A percentile compares a stretch with the other conserved stretches of the same genome.
Evolutionary conservation across 2,329 filamentous ascomycete genomes (phyloP).

Genomic region (Tolypocladium nubicola): DNA sequence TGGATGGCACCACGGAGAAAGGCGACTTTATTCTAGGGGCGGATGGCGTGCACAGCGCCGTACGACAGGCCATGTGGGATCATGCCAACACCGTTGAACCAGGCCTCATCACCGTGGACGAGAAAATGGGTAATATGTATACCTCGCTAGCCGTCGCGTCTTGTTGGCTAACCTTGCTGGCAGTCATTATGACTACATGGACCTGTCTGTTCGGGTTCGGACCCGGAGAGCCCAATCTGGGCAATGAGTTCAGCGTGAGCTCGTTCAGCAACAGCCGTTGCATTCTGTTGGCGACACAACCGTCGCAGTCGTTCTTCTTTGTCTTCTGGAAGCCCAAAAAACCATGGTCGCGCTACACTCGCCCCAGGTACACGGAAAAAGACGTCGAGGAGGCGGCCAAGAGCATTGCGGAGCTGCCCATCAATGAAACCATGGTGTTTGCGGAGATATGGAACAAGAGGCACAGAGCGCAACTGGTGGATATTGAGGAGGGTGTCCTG

Average conservation of each 20-base stretch:
- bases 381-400: conserved; percentile 17
- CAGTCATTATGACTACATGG: not conserved
- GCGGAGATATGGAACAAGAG: conserved; percentile 19
- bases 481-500: conserved; percentile 21
- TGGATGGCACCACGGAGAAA: conserved; percentile 20
- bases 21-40: conserved; percentile 30
- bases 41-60: conserved; percentile 29
- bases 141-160: too few species aligned
- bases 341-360: not conserved
- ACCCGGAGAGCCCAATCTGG: not conserved
- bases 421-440: conserved; percentile 19
- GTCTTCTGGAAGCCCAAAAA: not conserved
- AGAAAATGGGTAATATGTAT: conserved; percentile 8
- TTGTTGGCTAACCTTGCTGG: too few species aligned
- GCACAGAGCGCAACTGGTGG: conserved; percentile 9
- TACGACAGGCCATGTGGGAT: conserved; percentile 12
- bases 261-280: not conserved
- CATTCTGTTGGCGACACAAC: not conserved
- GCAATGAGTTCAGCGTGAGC: not conserved
- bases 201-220: not conserved
- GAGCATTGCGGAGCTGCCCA: conserved; percentile 12
- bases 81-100: conserved; percentile 6
- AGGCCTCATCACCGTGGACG: conserved; percentile 6
- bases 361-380: conserved; percentile 8
- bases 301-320: not conserved